A percentile compares a stretch with the other conserved stretches of the same genome.
These are phyloP conservation scores for Cercophora newfieldiana DNA, from an alignment of 495 filamentous ascomycete species.

Conservation along the genomic window DNA sequence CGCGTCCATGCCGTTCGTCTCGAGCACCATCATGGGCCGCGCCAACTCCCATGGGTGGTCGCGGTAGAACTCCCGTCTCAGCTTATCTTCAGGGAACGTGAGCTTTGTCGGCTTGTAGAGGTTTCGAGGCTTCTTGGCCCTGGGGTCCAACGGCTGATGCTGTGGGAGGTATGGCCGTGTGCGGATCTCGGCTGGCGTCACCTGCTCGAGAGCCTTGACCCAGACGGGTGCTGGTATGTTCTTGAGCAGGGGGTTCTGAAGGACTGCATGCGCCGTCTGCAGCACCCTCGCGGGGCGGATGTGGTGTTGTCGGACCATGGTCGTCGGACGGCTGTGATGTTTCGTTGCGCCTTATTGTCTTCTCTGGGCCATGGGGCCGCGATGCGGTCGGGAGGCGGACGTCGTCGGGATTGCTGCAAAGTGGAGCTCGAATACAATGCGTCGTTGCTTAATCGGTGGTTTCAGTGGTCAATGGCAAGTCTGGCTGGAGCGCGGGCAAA, in stretches of 20 bases:
- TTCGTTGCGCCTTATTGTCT: not conserved
- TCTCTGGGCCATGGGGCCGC: not conserved
- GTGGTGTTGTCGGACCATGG: slow-evolving; percentile 48
- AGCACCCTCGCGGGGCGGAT: slow-evolving; percentile 73
- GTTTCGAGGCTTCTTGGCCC: slow-evolving; percentile 61
- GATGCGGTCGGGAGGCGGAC: not conserved
- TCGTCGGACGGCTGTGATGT: slow-evolving; percentile 1
- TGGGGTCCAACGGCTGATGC: slow-evolving; percentile 52
- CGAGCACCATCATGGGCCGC: slow-evolving; percentile 78
- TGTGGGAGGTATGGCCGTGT: slow-evolving; percentile 66
- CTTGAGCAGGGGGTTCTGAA: slow-evolving; percentile 49
- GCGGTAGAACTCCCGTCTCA: slow-evolving; percentile 78
- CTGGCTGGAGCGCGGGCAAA: not conserved
- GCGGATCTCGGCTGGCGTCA: slow-evolving; percentile 79
- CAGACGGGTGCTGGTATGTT: slow-evolving; percentile 60
- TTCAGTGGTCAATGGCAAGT: not conserved
- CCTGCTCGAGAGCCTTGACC: slow-evolving; percentile 68
- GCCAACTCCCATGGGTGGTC: slow-evolving; percentile 99
- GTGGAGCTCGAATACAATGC: slow-evolving; percentile 3
- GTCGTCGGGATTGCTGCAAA: slow-evolving; percentile 5
- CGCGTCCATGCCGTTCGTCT: slow-evolving; percentile 80
- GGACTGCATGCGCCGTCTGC: slow-evolving; percentile 59
- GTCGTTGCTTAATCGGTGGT: not conserved
- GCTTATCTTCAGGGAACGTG: slow-evolving; percentile 79
- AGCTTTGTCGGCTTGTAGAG: slow-evolving; percentile 79